Evolutionary conservation across 129 eudicot species (phyloP), one percentile per base, ranked within the genome.

Genomic region (Cynara cardunculus): DNA sequence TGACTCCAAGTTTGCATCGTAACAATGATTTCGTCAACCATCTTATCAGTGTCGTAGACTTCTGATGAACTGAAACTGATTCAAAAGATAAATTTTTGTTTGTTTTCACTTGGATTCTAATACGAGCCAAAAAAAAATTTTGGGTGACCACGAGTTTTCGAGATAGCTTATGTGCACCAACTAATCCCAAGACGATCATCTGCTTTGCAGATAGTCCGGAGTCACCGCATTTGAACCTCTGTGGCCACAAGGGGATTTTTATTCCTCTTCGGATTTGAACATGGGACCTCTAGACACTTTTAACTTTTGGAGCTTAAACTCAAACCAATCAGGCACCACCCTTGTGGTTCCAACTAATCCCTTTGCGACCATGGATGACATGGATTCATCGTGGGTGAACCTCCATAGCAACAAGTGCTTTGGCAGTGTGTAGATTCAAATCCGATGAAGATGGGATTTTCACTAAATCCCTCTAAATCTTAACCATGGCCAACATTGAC

Each of bases 401-500:
- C 1, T 5, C 16, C 16, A 16, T 27, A 7, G 2, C 5, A 2
- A 71, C 4, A n/a, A 19, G 8, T 9, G 27, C 6, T 72, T 35
- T 32, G 49, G 6, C 4, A n/a, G 26, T 61, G n/a, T 79, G 53
- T 2, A 89, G 86, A 72, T 89, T 91, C 59, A 89, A 81, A 46
- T 4, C 16, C 3, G 6, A 14, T 0, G 4, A 46, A 46, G n/a
- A 14, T 2, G 0, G 13, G 59, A 46, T 46, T 13, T 46, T 5
- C n/a, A 14, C 5, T 13, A 14, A 0, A 46, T 13, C 0, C 19
- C 5, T n/a, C 0, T 14, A 2, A 46, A 14, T 4, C 59, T 46
- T 87, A 91, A 67, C 89, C 79, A 44, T 90, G 90, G 39, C 1
- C 31, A 86, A 22, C 0, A 89, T 41, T 16, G 85, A 87, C 21